Evolutionary conservation across 2,329 filamentous ascomycete species (phyloP).

Genomic region (Stemphylium lycopersici): DNA sequence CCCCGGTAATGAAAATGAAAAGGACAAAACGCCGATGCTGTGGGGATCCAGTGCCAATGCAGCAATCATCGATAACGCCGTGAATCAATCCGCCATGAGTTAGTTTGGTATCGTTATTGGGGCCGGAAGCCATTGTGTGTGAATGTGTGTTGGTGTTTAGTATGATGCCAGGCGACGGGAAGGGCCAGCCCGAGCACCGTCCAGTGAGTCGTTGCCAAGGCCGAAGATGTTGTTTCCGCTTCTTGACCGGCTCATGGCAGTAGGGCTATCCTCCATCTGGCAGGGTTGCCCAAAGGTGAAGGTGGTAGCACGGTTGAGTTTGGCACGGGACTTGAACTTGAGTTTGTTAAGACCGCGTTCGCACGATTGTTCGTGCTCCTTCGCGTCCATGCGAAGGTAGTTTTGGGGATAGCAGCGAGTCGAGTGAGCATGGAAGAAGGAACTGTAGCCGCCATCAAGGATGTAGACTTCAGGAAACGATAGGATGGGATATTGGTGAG

Average conservation of each 20-base stretch:
- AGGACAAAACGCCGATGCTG: slow-evolving; percentile 41
- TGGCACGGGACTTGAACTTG: slow-evolving; percentile 74
- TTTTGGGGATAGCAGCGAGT: slow-evolving; percentile 88
- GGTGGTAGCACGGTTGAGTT: slow-evolving; percentile 85
- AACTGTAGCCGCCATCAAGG: slow-evolving; percentile 92
- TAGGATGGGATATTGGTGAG: slow-evolving; percentile 82
- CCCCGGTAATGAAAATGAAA: slow-evolving; percentile 34
- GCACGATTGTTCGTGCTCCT: slow-evolving; percentile 89
- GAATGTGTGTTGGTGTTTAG: slow-evolving; percentile 23
- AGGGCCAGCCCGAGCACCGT: slow-evolving; percentile 40
- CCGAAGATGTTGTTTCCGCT: slow-evolving; percentile 40
- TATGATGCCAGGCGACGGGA: slow-evolving; percentile 49
- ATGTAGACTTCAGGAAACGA: slow-evolving; percentile 99
- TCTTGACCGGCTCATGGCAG: slow-evolving; percentile 47
- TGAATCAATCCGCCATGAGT: slow-evolving; percentile 44
- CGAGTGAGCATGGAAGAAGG: slow-evolving; percentile 82
- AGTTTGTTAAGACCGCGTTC: slow-evolving; percentile 94
- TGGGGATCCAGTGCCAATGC: slow-evolving; percentile 39
- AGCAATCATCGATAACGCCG: slow-evolving; percentile 46
- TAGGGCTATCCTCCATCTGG: slow-evolving; percentile 69
- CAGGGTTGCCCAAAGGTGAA: slow-evolving; percentile 88
- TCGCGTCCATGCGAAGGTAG: slow-evolving; percentile 95
- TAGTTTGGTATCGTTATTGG: slow-evolving; percentile 40
- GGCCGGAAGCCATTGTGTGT: slow-evolving; percentile 29
- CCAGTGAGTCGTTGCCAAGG: slow-evolving; percentile 40